These are phyloP conservation scores for Cercospora sesami DNA, from an alignment of 2,329 filamentous ascomycete genomes.

Conservation along the genomic window DNA sequence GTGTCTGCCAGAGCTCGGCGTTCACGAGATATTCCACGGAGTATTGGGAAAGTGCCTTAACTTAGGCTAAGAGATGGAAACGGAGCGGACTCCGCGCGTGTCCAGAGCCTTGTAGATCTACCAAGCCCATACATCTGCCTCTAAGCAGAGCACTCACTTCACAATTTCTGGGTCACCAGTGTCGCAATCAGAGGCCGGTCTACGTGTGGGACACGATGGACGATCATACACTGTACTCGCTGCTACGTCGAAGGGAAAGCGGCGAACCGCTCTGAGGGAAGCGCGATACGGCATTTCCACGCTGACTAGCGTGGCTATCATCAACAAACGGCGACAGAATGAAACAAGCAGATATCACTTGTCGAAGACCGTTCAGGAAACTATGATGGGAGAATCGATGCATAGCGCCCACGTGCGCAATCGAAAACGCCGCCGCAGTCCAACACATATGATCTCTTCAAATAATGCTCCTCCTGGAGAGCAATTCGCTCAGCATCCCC, in stretches of 20 bases:
- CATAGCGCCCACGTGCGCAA: not conserved
- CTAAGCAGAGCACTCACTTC: not conserved
- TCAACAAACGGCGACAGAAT: too few species aligned
- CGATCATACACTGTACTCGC: too few species aligned
- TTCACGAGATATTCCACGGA: not conserved
- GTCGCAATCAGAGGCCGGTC: not conserved
- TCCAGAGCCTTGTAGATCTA: too few species aligned
- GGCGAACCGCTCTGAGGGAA: too few species aligned
- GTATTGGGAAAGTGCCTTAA: not conserved
- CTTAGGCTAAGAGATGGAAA: not conserved
- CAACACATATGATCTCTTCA: not conserved
- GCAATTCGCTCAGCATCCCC: not conserved
- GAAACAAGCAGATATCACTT: not conserved
- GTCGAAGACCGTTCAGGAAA: not conserved
- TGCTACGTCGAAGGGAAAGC: too few species aligned
- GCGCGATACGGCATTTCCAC: not conserved
- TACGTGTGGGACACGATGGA: too few species aligned
- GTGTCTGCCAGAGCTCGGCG: not conserved
- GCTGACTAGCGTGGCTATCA: not conserved
- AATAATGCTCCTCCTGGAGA: not conserved
- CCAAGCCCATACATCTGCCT: too few species aligned
- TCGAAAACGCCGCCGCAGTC: not conserved
- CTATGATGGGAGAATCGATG: not conserved
- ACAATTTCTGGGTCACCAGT: not conserved
- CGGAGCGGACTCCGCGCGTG: not conserved